These are phyloP conservation scores for Orbilia quercus DNA, from an alignment of 2,329 filamentous ascomycete genomes.

Conservation along the genomic window DNA sequence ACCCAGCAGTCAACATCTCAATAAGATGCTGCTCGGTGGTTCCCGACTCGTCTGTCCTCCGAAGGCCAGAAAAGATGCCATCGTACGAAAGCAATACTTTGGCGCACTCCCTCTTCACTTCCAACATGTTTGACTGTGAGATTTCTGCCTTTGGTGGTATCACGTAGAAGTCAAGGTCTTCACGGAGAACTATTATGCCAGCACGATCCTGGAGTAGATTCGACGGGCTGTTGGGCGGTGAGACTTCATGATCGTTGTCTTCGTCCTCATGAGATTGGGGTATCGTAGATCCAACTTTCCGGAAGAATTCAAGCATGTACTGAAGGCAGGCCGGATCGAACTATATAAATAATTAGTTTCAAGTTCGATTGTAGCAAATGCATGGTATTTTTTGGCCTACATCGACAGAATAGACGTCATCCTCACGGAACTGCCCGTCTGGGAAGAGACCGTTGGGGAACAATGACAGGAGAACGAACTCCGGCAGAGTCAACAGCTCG, in stretches of 20 bases:
- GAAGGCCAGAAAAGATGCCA: constrained; percentile 94
- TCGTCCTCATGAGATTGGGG: constrained; percentile 72
- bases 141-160: constrained; percentile 90
- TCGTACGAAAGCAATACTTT: constrained; percentile 86
- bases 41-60: constrained; percentile 93
- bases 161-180: constrained; percentile 96
- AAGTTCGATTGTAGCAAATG: not conserved
- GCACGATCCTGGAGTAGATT: constrained; percentile 86
- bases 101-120: constrained; percentile 92
- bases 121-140: constrained; percentile 88
- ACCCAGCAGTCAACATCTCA: constrained; percentile 99
- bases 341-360: constrained; percentile 67
- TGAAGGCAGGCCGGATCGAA: constrained; percentile 96
- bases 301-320: constrained; percentile 99
- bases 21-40: constrained; percentile 98
- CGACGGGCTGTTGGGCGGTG: constrained; percentile 58
- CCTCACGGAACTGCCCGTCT: constrained; percentile 92
- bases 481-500: constrained; percentile 91
- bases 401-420: constrained; percentile 95
- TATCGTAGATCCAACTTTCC: constrained; percentile 95
- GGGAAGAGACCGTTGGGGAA: constrained; percentile 98
- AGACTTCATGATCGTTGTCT: constrained; percentile 71
- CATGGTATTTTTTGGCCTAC: constrained; percentile 69
- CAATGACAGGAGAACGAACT: constrained; percentile 96
- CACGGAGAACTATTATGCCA: constrained; percentile 94